These are phyloP conservation scores for Nicotiana rustica DNA, from an alignment of 305 asterid species.

Conservation along the genomic window DNA sequence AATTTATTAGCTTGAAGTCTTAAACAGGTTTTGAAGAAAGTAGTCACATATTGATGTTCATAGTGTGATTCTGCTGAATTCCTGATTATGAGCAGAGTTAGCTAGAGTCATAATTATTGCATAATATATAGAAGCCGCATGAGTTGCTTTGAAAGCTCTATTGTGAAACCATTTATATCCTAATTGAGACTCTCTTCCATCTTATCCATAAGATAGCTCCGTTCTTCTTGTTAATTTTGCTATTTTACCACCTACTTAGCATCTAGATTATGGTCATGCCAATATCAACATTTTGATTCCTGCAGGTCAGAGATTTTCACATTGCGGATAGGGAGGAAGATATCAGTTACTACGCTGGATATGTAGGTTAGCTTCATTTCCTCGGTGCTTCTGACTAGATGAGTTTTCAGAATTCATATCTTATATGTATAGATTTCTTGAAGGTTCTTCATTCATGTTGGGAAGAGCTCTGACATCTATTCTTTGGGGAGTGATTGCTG, in stretches of 20 bases:
- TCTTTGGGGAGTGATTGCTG: conserved; percentile 79
- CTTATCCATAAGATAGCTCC: neutral
- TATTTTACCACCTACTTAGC: neutral
- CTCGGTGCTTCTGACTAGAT: neutral
- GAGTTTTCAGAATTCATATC: neutral
- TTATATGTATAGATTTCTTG: conserved; percentile 34
- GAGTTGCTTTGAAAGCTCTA: neutral
- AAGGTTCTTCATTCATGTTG: conserved; percentile 79
- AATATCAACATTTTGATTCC: conserved; percentile 6
- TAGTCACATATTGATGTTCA: too few relatives aligned
- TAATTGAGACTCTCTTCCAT: neutral
- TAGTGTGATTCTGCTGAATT: too few relatives aligned
- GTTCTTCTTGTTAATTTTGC: neutral
- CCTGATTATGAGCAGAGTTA: too few relatives aligned
- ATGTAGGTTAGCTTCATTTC: conserved; percentile 57
- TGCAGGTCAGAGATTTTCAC: conserved; percentile 71
- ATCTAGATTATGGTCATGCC: neutral
- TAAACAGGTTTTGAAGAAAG: too few relatives aligned
- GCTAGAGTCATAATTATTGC: too few relatives aligned
- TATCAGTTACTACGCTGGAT: conserved; percentile 85
- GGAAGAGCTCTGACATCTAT: conserved; percentile 92
- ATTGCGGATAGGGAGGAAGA: conserved; percentile 75
- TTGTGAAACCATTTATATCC: neutral
- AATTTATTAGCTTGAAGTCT: too few relatives aligned
- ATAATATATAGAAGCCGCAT: too few relatives aligned